Evolutionary conservation across 257 asterid genomes (phyloP).

Genomic region (Solanum chiquidenum): DNA sequence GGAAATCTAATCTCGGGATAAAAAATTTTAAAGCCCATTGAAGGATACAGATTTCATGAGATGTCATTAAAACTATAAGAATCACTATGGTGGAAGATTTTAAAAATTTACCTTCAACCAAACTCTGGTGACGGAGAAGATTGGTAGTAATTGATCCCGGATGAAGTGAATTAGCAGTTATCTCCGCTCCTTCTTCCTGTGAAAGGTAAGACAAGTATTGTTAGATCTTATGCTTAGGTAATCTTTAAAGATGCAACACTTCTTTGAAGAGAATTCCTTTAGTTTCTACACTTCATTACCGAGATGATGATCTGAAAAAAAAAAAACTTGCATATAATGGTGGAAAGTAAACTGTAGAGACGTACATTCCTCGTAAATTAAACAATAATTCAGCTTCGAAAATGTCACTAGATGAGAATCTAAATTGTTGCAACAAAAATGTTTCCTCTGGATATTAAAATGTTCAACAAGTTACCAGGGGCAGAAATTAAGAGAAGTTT

Average conservation of each 20-base stretch:
- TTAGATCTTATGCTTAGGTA: neutral
- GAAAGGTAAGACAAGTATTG: neutral
- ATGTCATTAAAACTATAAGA: neutral
- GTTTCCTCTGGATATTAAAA: neutral
- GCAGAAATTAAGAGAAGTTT: neutral
- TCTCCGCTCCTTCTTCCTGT: conserved; percentile 9
- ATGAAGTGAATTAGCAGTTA: conserved; percentile 17
- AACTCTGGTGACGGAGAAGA: conserved; percentile 6
- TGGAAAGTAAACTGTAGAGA: neutral
- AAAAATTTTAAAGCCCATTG: neutral
- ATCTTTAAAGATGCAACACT: neutral
- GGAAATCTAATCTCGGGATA: neutral
- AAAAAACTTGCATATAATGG: neutral
- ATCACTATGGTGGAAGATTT: neutral
- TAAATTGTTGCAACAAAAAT: neutral
- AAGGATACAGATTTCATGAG: neutral
- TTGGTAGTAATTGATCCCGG: conserved; percentile 16
- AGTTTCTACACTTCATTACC: neutral
- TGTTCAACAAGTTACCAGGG: neutral
- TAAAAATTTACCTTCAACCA: conserved; percentile 1
- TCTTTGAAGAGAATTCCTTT: neutral
- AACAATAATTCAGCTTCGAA: neutral
- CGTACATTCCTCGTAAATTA: neutral
- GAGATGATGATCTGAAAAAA: neutral
- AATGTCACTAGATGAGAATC: neutral